phyloP scores from a whole-genome alignment of 148 eudicot genomes.

The Rhododendron griersonianum region DNA sequence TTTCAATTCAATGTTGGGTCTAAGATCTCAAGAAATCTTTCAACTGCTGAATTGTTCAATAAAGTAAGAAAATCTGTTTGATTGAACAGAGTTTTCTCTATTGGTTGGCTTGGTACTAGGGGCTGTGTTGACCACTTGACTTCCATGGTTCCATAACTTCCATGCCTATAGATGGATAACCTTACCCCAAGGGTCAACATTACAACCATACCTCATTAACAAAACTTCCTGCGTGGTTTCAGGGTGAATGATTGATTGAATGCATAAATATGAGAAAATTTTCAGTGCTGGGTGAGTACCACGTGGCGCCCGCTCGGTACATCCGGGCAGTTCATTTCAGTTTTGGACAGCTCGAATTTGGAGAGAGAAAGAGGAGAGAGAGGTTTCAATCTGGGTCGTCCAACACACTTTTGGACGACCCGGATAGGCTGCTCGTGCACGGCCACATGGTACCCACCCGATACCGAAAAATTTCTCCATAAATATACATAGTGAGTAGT shows the following conservation, averaged over 20 bases:
- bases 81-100: not conserved
- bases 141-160: not conserved
- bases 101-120: not conserved
- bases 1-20: not conserved
- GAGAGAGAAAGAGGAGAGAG: too few relatives aligned
- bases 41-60: not conserved
- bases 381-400: too few relatives aligned
- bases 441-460: too few relatives aligned
- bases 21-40: not conserved
- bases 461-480: too few relatives aligned
- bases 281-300: too few relatives aligned
- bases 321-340: too few relatives aligned
- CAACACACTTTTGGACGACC: too few relatives aligned
- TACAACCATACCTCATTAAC: not conserved
- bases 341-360: too few relatives aligned
- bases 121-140: conserved; percentile 1
- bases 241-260: not conserved
- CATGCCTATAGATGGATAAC: not conserved
- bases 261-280: not conserved
- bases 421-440: too few relatives aligned
- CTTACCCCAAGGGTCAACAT: not conserved
- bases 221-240: not conserved
- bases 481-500: too few relatives aligned
- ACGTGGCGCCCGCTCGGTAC: too few relatives aligned
- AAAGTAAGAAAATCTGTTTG: not conserved